Base-by-base conservation (phyloP, 805 yeast species). In the Candida michaelii region DNA sequence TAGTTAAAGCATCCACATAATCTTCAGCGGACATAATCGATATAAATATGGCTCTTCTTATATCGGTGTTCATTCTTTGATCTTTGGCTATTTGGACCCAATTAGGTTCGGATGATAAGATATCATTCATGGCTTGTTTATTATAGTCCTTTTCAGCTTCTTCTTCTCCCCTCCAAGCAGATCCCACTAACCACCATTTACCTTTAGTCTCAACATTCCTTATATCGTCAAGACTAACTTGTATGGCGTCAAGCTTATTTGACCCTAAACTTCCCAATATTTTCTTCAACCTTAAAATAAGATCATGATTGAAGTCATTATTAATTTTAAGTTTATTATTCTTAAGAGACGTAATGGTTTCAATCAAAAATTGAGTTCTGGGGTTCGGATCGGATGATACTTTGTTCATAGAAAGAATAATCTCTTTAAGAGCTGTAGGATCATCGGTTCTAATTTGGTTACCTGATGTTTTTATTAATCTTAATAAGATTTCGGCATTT, bases 141-240 rank as follows among this genome's bases (percentile, higher is more conserved):
- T 75, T 74, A 3, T 66, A 59, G 24, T 48, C 50, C 14, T 47
- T 42, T 5, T 45, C 53, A 3, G 45, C 49, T 38, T 33, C 30
- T 18, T 25, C 44, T 42, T 70, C 66, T 2, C 96, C 97, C 55
- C 81, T 87, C 97, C 97, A 93, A 0, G 99, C 96, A 1, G 98
- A 87, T 38, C 99, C 99, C 23, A 93, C 91, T 24, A 93, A 71
- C 99, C 99, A 93, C 99, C 99, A 93, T 63, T 91, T 93, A 44
- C 99, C 99, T 50, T 81, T 80, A 0, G 83, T 78, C 11, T 83
- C 86, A 17, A 88, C 74, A 47, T 78, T 80, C 37, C 77, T 80
- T 44, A 93, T 89, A 65, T 93, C 99, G 35, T 80, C 82, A 15
- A 91, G 67, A 2, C 87, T 69, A 0, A 93, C 98, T 51, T 86